These are phyloP conservation scores for Leptomonas pyrrhocoris DNA, from an alignment of 208 protist species.

Conservation along the genomic window DNA sequence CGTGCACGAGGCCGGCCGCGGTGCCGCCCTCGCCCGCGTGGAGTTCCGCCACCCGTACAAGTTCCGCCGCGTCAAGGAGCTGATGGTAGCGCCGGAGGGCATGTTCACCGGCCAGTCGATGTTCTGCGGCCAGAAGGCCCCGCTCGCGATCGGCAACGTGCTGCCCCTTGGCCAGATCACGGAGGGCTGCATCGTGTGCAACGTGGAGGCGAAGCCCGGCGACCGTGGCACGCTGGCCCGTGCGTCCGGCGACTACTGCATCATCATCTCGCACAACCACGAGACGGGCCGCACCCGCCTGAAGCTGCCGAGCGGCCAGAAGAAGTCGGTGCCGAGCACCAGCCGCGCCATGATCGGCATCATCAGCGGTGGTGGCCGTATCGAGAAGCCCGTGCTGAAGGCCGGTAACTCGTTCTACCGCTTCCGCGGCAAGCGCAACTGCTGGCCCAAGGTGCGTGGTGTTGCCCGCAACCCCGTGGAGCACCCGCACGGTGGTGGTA, in stretches of 20 bases:
- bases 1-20: constrained; percentile 99
- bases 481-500: constrained; percentile 99
- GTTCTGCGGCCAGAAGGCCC: constrained; percentile 97
- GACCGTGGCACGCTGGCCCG: constrained; percentile 96
- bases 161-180: constrained; percentile 96
- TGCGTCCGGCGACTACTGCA: constrained; percentile 97
- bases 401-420: constrained; percentile 98
- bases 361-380: constrained; percentile 98
- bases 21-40: constrained; percentile 98
- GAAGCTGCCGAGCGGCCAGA: constrained; percentile 98
- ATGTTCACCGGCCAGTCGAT: constrained; percentile 99
- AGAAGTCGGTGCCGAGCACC: constrained; percentile 95
- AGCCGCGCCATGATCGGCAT: constrained; percentile 98
- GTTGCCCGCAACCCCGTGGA: constrained; percentile 99
- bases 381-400: constrained; percentile 99
- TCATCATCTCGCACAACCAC: constrained; percentile 97
- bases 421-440: constrained; percentile 98
- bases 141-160: constrained; percentile 97
- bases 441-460: constrained; percentile 99
- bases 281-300: constrained; percentile 97
- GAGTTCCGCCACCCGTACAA: constrained; percentile 96
- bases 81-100: constrained; percentile 98
- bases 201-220: constrained; percentile 97
- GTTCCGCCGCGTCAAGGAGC: constrained; percentile 77
- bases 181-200: constrained; percentile 99